Evolutionary conservation across 2,329 filamentous ascomycete genomes (phyloP), one percentile per base, ranked within the genome.

Genomic region (Amauroascus verrucosus): DNA sequence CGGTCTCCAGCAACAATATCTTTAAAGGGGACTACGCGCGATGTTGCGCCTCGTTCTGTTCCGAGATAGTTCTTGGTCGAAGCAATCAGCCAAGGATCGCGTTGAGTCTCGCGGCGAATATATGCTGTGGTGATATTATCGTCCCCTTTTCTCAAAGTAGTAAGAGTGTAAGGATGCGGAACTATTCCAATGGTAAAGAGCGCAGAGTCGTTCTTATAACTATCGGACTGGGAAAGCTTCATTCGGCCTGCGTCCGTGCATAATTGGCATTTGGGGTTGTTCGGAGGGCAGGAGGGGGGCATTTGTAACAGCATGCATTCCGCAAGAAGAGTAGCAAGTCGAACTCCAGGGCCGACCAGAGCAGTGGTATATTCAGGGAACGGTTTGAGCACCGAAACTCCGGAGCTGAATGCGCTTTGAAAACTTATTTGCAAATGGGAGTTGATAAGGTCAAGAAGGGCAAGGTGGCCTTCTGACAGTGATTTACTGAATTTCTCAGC

Each of bases 101-200:
- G 86, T 28, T 76, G 71, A 0, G 85, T 83, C 52, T 84, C 73
- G 54, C 83, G 77, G 44, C 84, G 79, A 57, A 90, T 79, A 73
- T 81, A 85, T 6, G 74, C 68, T 1, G 84, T 70, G 46, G 84
- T 83, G 47, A 87, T 72, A 1, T 76, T 71, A 1, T 81, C 75
- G 38, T 79, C 72, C 50, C 74, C 71, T 54, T 81, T 77, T 55
- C 81, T 77, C 16, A 97, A 74, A 11, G 82, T 79, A 51, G 83
- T 79, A 40, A 88, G 76, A 1, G 90, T 96, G 73, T 89, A 95
- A 0, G 93, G 93, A 66, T 98, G 93, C 0, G 91, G 91, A 11
- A 97, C 84, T 0, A 83, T 86, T 55, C 85, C 89, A 58, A 98
- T 86, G 2, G 85, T 88, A 72, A 89, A 97, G 14, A 85, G 65